Evolutionary conservation across 352 stramenopile species (phyloP).

Genomic region (Pythium scleroteichum): DNA sequence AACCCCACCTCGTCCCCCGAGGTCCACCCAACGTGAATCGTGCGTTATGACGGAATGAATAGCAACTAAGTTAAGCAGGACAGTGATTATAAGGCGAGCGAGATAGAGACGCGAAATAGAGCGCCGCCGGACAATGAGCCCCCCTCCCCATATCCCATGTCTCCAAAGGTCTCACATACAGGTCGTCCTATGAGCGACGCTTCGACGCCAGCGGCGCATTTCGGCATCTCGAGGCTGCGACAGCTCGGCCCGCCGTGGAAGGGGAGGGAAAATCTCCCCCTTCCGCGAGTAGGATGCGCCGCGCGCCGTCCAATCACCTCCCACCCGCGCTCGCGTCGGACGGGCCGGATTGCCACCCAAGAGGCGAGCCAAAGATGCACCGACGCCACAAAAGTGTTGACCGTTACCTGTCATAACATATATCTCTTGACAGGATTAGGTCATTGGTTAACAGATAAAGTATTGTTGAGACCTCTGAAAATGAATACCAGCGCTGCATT

Average conservation of each 20-base stretch:
- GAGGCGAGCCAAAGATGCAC: neutral
- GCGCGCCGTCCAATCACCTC: constrained; percentile 1
- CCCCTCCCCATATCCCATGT: too few species aligned
- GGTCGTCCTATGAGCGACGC: too few species aligned
- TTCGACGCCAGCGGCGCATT: too few species aligned
- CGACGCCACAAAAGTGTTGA: constrained; percentile 15
- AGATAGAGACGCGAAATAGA: too few species aligned
- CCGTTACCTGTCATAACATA: constrained; percentile 6
- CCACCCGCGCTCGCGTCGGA: constrained; percentile 6
- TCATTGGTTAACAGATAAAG: neutral
- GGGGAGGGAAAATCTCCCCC: neutral
- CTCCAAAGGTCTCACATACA: too few species aligned
- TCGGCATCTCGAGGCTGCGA: too few species aligned
- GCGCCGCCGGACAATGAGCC: too few species aligned
- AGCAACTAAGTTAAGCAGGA: constrained; percentile 8
- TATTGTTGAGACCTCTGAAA: constrained; percentile 6
- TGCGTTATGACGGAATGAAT: neutral
- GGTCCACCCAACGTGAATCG: constrained; percentile 12
- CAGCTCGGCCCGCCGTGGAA: too few species aligned
- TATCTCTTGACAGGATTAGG: neutral
- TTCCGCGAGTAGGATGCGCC: neutral
- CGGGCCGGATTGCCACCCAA: neutral
- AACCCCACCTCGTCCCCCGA: constrained; percentile 10
- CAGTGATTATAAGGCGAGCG: neutral
- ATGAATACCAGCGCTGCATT: constrained; percentile 8